Conservation (phyloP, 2,329 filamentous ascomycete species). For the Passalora sequoiae region DNA sequence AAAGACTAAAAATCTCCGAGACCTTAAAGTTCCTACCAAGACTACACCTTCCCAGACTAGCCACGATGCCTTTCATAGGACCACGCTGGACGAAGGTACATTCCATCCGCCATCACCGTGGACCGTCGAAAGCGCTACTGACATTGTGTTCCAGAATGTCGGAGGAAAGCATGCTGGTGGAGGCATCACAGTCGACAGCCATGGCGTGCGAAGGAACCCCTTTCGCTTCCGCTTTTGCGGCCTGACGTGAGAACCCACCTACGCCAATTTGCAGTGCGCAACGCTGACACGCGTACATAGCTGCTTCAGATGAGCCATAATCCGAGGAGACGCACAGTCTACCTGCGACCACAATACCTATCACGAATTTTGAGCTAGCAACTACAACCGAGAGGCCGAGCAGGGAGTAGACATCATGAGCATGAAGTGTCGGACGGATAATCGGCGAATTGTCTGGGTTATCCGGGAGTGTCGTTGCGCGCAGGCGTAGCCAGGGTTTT, state of each 20-base stretch:
- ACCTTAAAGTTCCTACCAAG: neutral
- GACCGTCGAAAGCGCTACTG: too few species aligned
- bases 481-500: too few species aligned
- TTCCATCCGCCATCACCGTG: too few species aligned
- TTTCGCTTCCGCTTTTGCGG: constrained; percentile 48
- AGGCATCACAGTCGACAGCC: constrained; percentile 48
- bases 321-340: neutral
- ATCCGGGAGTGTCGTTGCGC: neutral
- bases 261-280: too few species aligned
- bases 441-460: neutral
- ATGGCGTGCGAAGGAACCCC: constrained; percentile 48
- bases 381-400: neutral
- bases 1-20: too few species aligned
- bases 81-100: constrained; percentile 39
- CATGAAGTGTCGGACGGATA: neutral
- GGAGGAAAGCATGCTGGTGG: constrained; percentile 44
- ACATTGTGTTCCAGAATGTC: constrained; percentile 33
- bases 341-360: neutral
- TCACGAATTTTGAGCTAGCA: neutral
- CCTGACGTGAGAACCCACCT: too few species aligned
- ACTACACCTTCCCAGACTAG: neutral
- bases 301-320: constrained; percentile 40
- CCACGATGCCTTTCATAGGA: constrained; percentile 40
- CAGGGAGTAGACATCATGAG: neutral
- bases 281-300: too few species aligned